These are phyloP conservation scores for Phytophthora ohioensis DNA, from an alignment of 352 stramenopile genomes.

Conservation along the genomic window DNA sequence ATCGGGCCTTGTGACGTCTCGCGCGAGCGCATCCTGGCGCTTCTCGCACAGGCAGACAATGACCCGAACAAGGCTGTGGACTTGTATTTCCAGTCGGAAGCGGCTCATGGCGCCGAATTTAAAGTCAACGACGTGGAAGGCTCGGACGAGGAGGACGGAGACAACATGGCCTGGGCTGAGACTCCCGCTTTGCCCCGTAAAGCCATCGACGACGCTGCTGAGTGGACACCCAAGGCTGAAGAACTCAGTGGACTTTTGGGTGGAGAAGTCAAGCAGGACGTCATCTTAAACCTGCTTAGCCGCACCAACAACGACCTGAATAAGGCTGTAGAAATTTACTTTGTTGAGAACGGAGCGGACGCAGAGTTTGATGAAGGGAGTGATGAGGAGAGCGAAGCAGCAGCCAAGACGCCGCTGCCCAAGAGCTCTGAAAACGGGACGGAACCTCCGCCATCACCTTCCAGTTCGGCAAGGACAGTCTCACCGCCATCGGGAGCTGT, in stretches of 20 bases:
- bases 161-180: slow-evolving; percentile 30
- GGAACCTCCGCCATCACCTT: slow-evolving; percentile 19
- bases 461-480: slow-evolving; percentile 19
- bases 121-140: slow-evolving; percentile 67
- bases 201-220: slow-evolving; percentile 9
- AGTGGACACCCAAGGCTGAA: slow-evolving; percentile 55
- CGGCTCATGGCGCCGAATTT: slow-evolving; percentile 45
- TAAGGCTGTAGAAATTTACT: slow-evolving; percentile 85
- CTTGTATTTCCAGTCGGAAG: slow-evolving; percentile 77
- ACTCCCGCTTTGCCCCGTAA: slow-evolving; percentile 27
- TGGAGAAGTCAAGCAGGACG: slow-evolving; percentile 62
- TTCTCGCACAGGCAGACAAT: slow-evolving; percentile 67
- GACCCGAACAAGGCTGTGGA: slow-evolving; percentile 88
- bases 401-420: slow-evolving; percentile 30
- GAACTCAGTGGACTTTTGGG: slow-evolving; percentile 81
- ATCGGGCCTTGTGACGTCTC: slow-evolving; percentile 71
- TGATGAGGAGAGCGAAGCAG: slow-evolving; percentile 55
- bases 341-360: slow-evolving; percentile 65
- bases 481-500: slow-evolving; percentile 35
- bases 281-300: slow-evolving; percentile 63
- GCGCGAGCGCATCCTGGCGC: slow-evolving; percentile 68
- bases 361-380: slow-evolving; percentile 52
- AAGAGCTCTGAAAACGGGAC: slow-evolving; percentile 20
- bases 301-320: slow-evolving; percentile 80
- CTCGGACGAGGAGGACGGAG: slow-evolving; percentile 47